Evolutionary conservation across 768 basidiomycete genomes (phyloP).

Genomic region (Dictyophora rubrovolvata): DNA sequence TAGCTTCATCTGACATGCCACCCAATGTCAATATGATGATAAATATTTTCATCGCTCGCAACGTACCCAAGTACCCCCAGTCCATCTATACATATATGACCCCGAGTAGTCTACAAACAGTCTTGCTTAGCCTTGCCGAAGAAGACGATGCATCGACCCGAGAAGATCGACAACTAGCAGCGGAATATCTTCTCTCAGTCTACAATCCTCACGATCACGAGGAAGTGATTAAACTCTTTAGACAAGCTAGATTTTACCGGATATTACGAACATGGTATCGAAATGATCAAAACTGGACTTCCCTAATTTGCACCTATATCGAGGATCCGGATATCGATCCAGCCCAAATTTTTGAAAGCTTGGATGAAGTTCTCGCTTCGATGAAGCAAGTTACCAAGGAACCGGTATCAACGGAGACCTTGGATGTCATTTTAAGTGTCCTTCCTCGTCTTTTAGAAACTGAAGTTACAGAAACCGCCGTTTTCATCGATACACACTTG

Average conservation of each 20-base stretch:
- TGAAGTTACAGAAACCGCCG: constrained; percentile 58
- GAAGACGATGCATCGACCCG: constrained; percentile 68
- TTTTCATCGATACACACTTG: constrained; percentile 56
- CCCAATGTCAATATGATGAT: constrained; percentile 69
- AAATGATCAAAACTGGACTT: constrained; percentile 66
- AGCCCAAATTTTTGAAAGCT: constrained; percentile 51
- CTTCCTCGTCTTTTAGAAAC: constrained; percentile 55
- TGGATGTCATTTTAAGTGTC: constrained; percentile 41
- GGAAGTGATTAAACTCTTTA: constrained; percentile 57
- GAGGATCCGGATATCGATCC: constrained; percentile 56
- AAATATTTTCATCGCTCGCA: constrained; percentile 92
- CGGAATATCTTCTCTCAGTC: constrained; percentile 84
- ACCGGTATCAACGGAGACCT: constrained; percentile 45
- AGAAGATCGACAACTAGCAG: constrained; percentile 91
- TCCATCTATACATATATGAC: constrained; percentile 51
- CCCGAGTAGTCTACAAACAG: constrained; percentile 56
- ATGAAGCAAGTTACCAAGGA: constrained; percentile 40
- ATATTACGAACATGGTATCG: constrained; percentile 78
- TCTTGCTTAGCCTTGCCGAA: constrained; percentile 68
- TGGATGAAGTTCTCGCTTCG: constrained; percentile 50
- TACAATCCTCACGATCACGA: constrained; percentile 80
- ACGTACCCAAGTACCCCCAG: constrained; percentile 93
- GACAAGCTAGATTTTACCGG: constrained; percentile 79
- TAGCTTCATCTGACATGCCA: constrained; percentile 40
- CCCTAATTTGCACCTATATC: constrained; percentile 63